phyloP scores from a whole-genome alignment of 2,329 filamentous ascomycete genomes.

The Diatrype stigma region DNA sequence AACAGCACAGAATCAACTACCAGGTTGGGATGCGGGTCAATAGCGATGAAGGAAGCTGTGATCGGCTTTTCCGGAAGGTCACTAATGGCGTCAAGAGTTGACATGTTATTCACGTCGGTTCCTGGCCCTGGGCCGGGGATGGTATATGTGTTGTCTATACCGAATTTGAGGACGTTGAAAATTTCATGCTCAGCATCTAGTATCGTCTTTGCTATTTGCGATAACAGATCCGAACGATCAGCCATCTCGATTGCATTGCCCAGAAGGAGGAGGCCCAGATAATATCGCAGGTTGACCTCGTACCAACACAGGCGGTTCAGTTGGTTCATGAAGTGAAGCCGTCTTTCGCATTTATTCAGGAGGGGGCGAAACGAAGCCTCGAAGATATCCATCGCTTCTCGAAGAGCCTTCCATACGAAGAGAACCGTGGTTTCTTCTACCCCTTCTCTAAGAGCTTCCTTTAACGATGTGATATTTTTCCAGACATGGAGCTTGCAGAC shows the following conservation, averaged over 20 bases:
- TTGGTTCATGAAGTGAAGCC: slow-evolving; percentile 6
- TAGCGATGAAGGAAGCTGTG: background rate
- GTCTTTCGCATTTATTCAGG: slow-evolving; percentile 5
- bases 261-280: slow-evolving; percentile 7
- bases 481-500: slow-evolving; percentile 9
- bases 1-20: background rate
- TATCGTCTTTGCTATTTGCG: slow-evolving; percentile 2
- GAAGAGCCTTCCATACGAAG: slow-evolving; percentile 6
- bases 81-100: background rate
- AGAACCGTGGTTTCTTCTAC: slow-evolving; percentile 8
- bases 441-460: slow-evolving; percentile 12
- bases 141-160: slow-evolving; percentile 9
- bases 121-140: background rate
- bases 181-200: slow-evolving; percentile 7
- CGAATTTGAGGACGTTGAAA: slow-evolving; percentile 10
- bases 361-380: slow-evolving; percentile 4
- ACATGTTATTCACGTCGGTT: background rate
- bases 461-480: slow-evolving; percentile 11
- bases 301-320: slow-evolving; percentile 4
- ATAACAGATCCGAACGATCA: slow-evolving; percentile 1
- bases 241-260: slow-evolving; percentile 6
- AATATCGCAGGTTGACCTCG: slow-evolving; percentile 6
- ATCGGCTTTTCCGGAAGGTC: background rate
- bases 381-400: slow-evolving; percentile 1
- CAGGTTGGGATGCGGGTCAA: background rate